Base-by-base conservation (phyloP, 164 flowering plant genomes). In the Tetrastigma voinierianum region DNA sequence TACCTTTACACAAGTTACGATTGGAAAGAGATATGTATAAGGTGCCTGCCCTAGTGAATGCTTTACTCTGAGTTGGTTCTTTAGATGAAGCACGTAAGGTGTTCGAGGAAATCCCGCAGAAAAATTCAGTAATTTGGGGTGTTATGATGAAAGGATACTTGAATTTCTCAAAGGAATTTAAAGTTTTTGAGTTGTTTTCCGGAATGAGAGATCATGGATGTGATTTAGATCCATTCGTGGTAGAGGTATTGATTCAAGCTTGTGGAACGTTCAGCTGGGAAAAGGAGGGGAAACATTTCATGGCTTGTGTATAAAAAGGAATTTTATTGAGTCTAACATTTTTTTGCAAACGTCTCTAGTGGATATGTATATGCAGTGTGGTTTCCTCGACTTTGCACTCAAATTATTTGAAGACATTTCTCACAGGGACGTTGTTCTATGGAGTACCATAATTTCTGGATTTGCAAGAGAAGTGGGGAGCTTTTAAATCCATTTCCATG, bases 341-440 rank as follows among this genome's bases (percentile, higher is more conserved):
- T 54, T 20, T 54, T 54, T 54, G 18, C 24, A 54, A 7, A 54
- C 57, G 4, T 54, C 57, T 65, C 77, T 83, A 2, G 68, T 84
- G 55, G 87, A 74, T 70, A 80, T 85, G 85, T 87, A 87, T 69
- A 69, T 74, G 51, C 82, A 85, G 60, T 81, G 88, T 47, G 78
- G 76, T 17, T 72, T 58, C 12, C 53, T 43, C 14, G 48, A 64
- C 32, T 68, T 44, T 19, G 84, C 82, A 10, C 45, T 51, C 16
- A 55, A 44, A 21, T 6, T 81, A 16, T 82, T 77, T 69, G 44
- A 66, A 9, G 59, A 66, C 43, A 72, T 64, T 68, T 59, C 57
- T 0, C 18, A 3, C 2, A 68, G 68, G 61, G 70, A 51, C 40
- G 65, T 67, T 67, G 74, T 70, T 63, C 72, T 76, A 62, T 83